Base-by-base conservation (phyloP, 306 rosid species). In the Vigna unguiculata region DNA sequence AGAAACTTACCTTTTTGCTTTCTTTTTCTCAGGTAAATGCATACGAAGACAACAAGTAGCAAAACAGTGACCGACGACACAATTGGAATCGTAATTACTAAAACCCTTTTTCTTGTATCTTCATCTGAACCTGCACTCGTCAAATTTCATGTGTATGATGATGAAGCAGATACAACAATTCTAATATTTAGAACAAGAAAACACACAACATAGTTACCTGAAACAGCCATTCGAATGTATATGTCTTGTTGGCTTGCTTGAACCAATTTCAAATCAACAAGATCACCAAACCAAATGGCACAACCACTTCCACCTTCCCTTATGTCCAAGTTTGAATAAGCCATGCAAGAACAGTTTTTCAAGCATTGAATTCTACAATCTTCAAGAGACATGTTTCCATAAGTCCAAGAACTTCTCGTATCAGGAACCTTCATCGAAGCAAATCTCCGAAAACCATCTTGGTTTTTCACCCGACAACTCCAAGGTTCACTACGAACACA, bases 241-340 rank as follows among this genome's bases (percentile, higher is more conserved):
- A 53, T 2, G 19, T 54, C 40, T 52, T 54, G 65, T 1, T 16
- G 24, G 15, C n/a, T 13, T 36, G 21, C 22, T 38, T n/a, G 2
- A 38, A 9, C 14, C 49, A 45, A 45, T 14, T 52, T 54, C 53
- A 54, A 36, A 38, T 72, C 62, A 34, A 1, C 0, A 38, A 72
- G 76, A 34, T 72, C 65, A 38, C 47, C 38, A 38, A 53, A 14
- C 76, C 76, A 71, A 12, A 71, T 71, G 40, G 76, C 36, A 71
- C 76, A 71, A 4, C 69, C 69, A 9, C 48, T 62, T 2, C 68
- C 68, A 7, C 7, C 45, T 61, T 22, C 68, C 19, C 46, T 61
- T 4, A 13, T 61, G 45, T 61, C 68, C 22, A 32, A 61, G 25
- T 61, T 61, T 2, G 68, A 61, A 32, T 61, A 61, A 61, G 68